A percentile compares a stretch with the other conserved stretches of the same genome.
These are phyloP conservation scores for Aspergillus sp. DNA, from an alignment of 2,329 filamentous ascomycete species.

Conservation along the genomic window DNA sequence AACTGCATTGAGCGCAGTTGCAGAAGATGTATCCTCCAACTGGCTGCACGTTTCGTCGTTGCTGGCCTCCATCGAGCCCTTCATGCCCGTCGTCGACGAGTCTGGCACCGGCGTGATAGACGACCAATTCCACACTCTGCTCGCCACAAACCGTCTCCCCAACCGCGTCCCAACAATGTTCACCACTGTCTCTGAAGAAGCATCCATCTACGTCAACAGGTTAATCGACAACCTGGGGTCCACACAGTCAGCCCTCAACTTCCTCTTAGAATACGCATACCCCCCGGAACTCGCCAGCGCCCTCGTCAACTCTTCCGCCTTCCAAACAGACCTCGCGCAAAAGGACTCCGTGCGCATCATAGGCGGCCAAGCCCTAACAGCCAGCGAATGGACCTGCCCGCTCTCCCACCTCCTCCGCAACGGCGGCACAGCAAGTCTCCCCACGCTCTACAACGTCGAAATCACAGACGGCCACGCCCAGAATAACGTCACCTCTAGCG, in stretches of 20 bases:
- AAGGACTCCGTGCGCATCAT: slow-evolving; percentile 20
- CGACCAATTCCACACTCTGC: slow-evolving; percentile 27
- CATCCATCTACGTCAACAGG: slow-evolving; percentile 17
- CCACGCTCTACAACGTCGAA: slow-evolving; percentile 21
- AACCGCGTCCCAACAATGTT: slow-evolving; percentile 29
- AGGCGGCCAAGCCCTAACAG: slow-evolving; percentile 14
- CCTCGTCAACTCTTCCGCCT: slow-evolving; percentile 16
- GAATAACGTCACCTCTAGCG: slow-evolving; percentile 1
- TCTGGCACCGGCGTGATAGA: slow-evolving; percentile 25
- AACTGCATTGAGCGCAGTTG: slow-evolving; percentile 5
- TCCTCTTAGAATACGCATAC: slow-evolving; percentile 17
- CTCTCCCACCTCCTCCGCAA: slow-evolving; percentile 17
- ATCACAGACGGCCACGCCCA: slow-evolving; percentile 26
- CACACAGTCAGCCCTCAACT: slow-evolving; percentile 11
- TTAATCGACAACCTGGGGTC: slow-evolving; percentile 14
- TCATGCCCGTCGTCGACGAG: slow-evolving; percentile 30
- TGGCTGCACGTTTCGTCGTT: slow-evolving; percentile 21
- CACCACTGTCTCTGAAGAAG: slow-evolving; percentile 27
- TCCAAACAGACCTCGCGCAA: slow-evolving; percentile 15
- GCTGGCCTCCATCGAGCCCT: slow-evolving; percentile 22
- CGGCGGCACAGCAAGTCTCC: slow-evolving; percentile 12
- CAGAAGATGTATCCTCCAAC: slow-evolving; percentile 10
- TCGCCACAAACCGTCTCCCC: slow-evolving; percentile 19
- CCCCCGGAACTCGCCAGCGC: slow-evolving; percentile 15
- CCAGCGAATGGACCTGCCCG: slow-evolving; percentile 22